Percentiles rank a stretch among this genome's conserved stretches.
Conservation (phyloP, 2,329 filamentous ascomycete genomes). For the Paraphoma sp. region DNA sequence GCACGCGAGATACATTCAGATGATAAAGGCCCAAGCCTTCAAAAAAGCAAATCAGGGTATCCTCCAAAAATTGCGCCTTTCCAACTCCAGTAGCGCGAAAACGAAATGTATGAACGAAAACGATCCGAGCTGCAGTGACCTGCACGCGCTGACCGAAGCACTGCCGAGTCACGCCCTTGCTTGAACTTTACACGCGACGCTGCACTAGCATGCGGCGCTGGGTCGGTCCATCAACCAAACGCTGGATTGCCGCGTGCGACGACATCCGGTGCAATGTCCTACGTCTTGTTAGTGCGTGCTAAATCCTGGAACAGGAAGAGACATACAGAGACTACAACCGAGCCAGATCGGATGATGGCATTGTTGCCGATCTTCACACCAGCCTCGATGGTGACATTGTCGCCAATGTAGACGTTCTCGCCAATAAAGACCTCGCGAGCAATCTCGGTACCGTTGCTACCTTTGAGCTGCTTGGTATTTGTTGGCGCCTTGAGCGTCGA, state of each 20-base stretch:
- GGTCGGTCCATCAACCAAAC: constrained; percentile 31
- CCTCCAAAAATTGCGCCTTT: constrained; percentile 18
- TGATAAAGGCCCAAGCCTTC: not conserved
- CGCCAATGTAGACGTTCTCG: constrained; percentile 71
- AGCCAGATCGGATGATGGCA: constrained; percentile 61
- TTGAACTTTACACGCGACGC: not conserved
- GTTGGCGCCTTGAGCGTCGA: constrained; percentile 76
- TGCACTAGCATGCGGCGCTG: not conserved
- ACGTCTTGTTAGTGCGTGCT: constrained; percentile 19
- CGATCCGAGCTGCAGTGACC: not conserved
- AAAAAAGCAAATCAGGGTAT: constrained; percentile 21
- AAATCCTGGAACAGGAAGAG: not conserved
- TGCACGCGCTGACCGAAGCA: not conserved
- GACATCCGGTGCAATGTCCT: constrained; percentile 56
- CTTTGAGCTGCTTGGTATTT: constrained; percentile 76
- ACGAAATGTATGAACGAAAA: not conserved
- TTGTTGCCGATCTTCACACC: constrained; percentile 61
- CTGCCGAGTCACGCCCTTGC: not conserved
- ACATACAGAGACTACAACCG: constrained; percentile 62
- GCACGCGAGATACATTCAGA: not conserved
- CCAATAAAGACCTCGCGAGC: constrained; percentile 79
- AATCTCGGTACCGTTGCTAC: constrained; percentile 73
- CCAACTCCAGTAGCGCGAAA: constrained; percentile 8
- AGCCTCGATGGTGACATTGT: constrained; percentile 66
- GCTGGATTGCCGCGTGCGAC: constrained; percentile 58